Evolutionary conservation across 306 rosid genomes (phyloP), one percentile per base, ranked within the genome.

Genomic region (Pterocarpus santalinus): DNA sequence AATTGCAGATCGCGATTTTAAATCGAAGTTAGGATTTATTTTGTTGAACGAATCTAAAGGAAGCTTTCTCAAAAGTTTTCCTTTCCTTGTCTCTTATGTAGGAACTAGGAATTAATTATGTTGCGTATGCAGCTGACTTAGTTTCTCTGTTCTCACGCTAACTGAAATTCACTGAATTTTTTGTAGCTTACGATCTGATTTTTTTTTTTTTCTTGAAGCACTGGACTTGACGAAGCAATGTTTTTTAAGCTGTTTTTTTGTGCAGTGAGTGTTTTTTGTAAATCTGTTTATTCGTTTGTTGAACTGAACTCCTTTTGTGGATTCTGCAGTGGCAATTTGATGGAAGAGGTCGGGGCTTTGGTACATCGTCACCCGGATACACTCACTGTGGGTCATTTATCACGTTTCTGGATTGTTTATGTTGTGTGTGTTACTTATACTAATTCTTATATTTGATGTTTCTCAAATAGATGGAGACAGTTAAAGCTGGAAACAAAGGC

Each of bases 321-420:
- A 83, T 84, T 79, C 43, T 88, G 89, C 89, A 93, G 99, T 84
- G 90, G 76, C 53, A 76, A 85, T 83, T 92, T 96, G 91, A 87
- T 88, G 97, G 85, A 87, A 65, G 91, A 90, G 89, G 90, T 96
- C 73, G 83, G 81, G 77, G 91, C 81, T 39, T 82, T 96, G 92
- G 99, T 96, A 56, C 77, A 63, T 85, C 98, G 98, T 63, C 99
- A 96, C 77, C 92, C 92, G 1, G 87, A 94, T 70, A 91, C 76
- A 83, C 86, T 96, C 74, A 84, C 84, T 53, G 99, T 96, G 87
- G 80, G 96, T 89, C 62, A 14, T 77, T 44, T 52, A 43, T 83
- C 44, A 22, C 46, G 69, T 72, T 28, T 82, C 76, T 80, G 66
- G 38, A 69, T 41, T 66, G 78, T 33, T 7, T 35, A 36, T 75